phyloP scores from a whole-genome alignment of 345 rosid species.

The Eucalyptus marginata region DNA sequence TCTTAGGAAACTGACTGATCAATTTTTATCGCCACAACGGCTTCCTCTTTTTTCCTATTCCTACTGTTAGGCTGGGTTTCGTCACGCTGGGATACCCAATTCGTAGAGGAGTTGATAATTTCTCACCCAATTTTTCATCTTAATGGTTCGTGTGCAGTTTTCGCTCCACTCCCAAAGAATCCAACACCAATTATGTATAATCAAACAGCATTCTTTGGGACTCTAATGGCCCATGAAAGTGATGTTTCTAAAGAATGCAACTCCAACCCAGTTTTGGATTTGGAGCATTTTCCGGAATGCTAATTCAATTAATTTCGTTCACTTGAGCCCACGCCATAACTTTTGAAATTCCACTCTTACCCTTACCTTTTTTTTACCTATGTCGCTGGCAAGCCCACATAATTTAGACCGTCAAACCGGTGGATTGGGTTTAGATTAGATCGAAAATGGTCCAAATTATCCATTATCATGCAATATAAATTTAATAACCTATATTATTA shows the following conservation, averaged over 20 bases:
- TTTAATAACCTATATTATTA: too few relatives aligned
- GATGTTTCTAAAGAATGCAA: background rate
- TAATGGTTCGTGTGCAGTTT: background rate
- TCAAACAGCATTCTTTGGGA: background rate
- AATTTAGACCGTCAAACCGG: too few relatives aligned
- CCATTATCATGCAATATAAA: too few relatives aligned
- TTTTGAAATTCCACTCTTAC: background rate
- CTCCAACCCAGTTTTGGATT: background rate
- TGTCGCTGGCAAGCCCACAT: background rate
- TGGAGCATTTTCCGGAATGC: background rate
- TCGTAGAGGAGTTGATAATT: background rate
- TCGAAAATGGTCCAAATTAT: too few relatives aligned
- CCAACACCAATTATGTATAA: background rate
- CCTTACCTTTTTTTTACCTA: background rate
- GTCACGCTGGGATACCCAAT: background rate
- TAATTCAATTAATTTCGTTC: background rate
- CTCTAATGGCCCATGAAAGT: background rate
- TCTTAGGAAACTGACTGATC: background rate
- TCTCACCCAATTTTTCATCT: background rate
- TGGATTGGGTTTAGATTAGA: background rate
- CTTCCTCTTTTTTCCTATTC: background rate
- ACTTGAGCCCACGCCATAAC: background rate
- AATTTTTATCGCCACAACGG: background rate
- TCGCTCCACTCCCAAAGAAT: background rate
- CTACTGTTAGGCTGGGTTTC: background rate